Evolutionary conservation across 805 yeast species (phyloP), one percentile per base, ranked within the genome.

Genomic region (Metschnikowia amazonensis): DNA sequence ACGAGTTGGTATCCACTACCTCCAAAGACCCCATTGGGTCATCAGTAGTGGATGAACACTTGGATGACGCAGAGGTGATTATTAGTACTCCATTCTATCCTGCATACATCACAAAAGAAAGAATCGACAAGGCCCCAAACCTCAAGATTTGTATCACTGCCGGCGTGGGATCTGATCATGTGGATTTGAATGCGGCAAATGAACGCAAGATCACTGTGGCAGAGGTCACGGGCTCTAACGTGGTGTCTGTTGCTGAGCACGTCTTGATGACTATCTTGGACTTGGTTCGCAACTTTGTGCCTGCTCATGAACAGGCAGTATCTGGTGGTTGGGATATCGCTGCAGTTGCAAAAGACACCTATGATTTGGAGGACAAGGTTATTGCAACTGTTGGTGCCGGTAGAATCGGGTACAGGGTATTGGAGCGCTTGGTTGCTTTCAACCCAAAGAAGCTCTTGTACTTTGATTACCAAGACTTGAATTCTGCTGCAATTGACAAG

Each of bases 81-180:
- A 85, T 86, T 65, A 80, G 90, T 33, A 85, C 92, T 10, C 94
- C 95, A 3, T 86, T 86, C 76, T 87, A 77, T 66, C 94, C 95
- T 4, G 92, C 82, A 30, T 86, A 86, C 65, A 73, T 86, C 62
- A 77, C 83, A 45, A 72, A 74, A 48, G 84, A 81, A 56, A 75
- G 92, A 58, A 75, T 86, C 51, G 80, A 70, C 41, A 76, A 77
- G 59, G 90, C 92, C 28, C 81, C 81, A 62, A 84, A 82, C 43
- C 75, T 86, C 65, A 84, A 84, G 70, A 60, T 83, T 42, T 70
- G 82, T 49, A 74, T 84, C 55, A 86, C 90, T 40, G 95, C 95
- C 8, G 95, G 94, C 56, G 89, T 86, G 48, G 95, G 95, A 10
- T 82, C 89, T 17, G 94, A 86, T 62, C 94, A 86, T 65, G 74